Conservation (phyloP, 495 filamentous ascomycete species). For the Penicillium samsonianum region DNA sequence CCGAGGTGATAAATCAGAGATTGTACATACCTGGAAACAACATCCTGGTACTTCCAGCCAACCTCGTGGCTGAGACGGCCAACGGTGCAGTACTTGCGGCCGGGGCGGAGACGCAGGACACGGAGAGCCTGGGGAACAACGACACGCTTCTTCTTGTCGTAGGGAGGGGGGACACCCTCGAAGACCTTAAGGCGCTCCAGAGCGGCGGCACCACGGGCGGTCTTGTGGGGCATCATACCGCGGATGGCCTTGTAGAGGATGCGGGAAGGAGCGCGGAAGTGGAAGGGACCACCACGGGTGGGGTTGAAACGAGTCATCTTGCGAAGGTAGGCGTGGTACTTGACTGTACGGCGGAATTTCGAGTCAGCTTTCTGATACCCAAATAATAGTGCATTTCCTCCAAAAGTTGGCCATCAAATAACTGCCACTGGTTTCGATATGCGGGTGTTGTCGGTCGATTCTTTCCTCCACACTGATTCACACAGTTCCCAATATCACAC, state of each 20-base stretch:
- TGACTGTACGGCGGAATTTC: slow-evolving; percentile 65
- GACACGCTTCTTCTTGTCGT: slow-evolving; percentile 99
- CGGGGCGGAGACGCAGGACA: slow-evolving; percentile 91
- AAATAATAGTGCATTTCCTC: slow-evolving; percentile 8
- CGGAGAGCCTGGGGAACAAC: slow-evolving; percentile 98
- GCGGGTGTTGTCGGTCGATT: slow-evolving; percentile 1
- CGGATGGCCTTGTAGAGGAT: slow-evolving; percentile 99
- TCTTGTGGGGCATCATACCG: slow-evolving; percentile 99
- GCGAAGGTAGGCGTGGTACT: slow-evolving; percentile 99
- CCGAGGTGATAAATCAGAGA: not conserved
- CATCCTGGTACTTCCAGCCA: slow-evolving; percentile 99
- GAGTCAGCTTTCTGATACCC: slow-evolving; percentile 35
- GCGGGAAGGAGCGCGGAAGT: slow-evolving; percentile 97
- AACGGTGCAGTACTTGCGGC: slow-evolving; percentile 99
- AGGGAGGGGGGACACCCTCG: slow-evolving; percentile 98
- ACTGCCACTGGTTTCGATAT: not conserved
- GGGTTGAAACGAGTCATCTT: slow-evolving; percentile 99
- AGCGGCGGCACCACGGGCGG: slow-evolving; percentile 91
- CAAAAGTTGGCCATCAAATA: not conserved
- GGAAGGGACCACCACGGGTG: slow-evolving; percentile 97
- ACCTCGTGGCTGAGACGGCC: slow-evolving; percentile 97
- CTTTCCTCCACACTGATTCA: slow-evolving; percentile 10
- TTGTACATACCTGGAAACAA: slow-evolving; percentile 84
- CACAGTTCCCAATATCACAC: slow-evolving; percentile 11
- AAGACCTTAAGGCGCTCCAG: slow-evolving; percentile 98